Evolutionary conservation across 2,329 filamentous ascomycete species (phyloP).

Genomic region (Fusarium hainanense): DNA sequence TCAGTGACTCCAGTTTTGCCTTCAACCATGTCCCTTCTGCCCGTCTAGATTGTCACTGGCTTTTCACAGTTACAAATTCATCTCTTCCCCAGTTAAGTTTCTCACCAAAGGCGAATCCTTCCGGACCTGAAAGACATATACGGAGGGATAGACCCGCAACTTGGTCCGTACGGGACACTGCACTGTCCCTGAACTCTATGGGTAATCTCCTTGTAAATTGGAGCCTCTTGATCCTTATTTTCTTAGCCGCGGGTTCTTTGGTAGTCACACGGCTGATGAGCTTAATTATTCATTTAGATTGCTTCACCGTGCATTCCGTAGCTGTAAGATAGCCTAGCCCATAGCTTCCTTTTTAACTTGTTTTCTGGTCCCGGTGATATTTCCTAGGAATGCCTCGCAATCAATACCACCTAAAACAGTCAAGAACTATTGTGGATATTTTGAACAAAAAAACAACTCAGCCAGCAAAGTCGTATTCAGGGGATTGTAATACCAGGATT

Average conservation of each 20-base stretch:
- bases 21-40: slow-evolving; percentile 14
- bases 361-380: background rate
- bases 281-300: slow-evolving; percentile 33
- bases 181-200: slow-evolving; percentile 3
- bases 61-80: background rate
- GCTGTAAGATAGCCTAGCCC: background rate
- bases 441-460: background rate
- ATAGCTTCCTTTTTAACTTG: background rate
- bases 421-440: background rate
- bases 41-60: slow-evolving; percentile 14
- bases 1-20: background rate
- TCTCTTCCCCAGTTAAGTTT: background rate
- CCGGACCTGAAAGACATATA: slow-evolving; percentile 5
- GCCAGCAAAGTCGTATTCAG: slow-evolving; percentile 5
- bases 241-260: slow-evolving; percentile 14
- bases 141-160: background rate
- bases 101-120: background rate
- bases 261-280: slow-evolving; percentile 32
- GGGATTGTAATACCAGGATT: slow-evolving; percentile 7
- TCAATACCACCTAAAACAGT: background rate
- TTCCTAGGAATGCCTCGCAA: background rate
- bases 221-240: slow-evolving; percentile 13
- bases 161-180: background rate
- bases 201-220: slow-evolving; percentile 38
- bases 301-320: slow-evolving; percentile 23